phyloP scores from a whole-genome alignment of 495 filamentous ascomycete species.

The Penicillium bialowiezense region DNA sequence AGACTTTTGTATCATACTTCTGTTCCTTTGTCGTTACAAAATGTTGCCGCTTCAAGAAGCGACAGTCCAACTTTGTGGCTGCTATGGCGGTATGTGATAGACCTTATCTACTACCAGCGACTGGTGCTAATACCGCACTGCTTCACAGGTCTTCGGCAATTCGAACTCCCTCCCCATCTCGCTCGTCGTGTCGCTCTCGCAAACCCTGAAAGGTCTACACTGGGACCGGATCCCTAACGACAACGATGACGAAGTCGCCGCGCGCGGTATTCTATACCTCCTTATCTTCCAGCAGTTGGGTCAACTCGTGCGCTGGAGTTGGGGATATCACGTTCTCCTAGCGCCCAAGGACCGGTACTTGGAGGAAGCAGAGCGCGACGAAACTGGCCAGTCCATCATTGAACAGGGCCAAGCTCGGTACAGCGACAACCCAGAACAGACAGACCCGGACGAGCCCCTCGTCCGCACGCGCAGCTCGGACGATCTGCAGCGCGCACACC shows the following conservation, averaged over 20 bases:
- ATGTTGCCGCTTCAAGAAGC: slow-evolving; percentile 75
- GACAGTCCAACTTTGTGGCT: slow-evolving; percentile 86
- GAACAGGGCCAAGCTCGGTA: slow-evolving; percentile 67
- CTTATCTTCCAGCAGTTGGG: slow-evolving; percentile 97
- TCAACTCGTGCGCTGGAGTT: slow-evolving; percentile 94
- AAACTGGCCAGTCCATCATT: slow-evolving; percentile 41
- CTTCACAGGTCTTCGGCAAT: slow-evolving; percentile 79
- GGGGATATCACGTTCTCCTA: slow-evolving; percentile 91
- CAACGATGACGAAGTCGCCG: slow-evolving; percentile 91
- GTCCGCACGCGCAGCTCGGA: slow-evolving; percentile 33
- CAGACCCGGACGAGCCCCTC: slow-evolving; percentile 42
- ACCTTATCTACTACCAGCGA: neutral
- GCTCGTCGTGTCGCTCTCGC: slow-evolving; percentile 86
- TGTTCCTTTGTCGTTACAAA: slow-evolving; percentile 68
- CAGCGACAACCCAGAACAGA: slow-evolving; percentile 55
- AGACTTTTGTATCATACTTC: slow-evolving; percentile 78
- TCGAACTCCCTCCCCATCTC: slow-evolving; percentile 98
- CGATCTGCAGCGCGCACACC: slow-evolving; percentile 22
- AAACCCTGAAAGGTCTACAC: slow-evolving; percentile 86
- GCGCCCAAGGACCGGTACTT: slow-evolving; percentile 63
- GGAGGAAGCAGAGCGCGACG: slow-evolving; percentile 61
- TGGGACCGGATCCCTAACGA: slow-evolving; percentile 90
- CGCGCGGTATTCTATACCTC: slow-evolving; percentile 90
- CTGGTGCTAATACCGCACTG: slow-evolving; percentile 11
- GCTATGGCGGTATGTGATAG: slow-evolving; percentile 77